These are phyloP conservation scores for Teunomyces lycoperdinae DNA, from an alignment of 805 yeast genomes.

Conservation along the genomic window DNA sequence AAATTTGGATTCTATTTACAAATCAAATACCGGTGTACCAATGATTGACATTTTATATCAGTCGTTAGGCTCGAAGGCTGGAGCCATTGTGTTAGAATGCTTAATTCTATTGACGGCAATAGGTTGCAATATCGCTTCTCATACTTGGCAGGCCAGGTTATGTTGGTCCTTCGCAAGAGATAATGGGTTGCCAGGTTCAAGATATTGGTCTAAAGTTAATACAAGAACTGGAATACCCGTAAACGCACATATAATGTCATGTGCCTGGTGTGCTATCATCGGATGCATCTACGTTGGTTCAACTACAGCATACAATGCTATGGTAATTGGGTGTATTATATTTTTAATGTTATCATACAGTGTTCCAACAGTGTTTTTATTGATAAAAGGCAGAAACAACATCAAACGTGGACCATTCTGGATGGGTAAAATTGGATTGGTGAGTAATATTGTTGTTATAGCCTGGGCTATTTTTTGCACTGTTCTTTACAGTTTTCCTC, in stretches of 20 bases:
- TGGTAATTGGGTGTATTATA: conserved; percentile 59
- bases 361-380: conserved; percentile 50
- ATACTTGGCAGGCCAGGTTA: conserved; percentile 67
- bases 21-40: conserved; percentile 58
- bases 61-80: conserved; percentile 49
- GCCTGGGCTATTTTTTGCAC: conserved; percentile 59
- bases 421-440: conserved; percentile 53
- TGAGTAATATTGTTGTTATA: conserved; percentile 49
- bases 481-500: conserved; percentile 64
- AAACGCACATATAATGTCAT: conserved; percentile 56
- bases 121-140: conserved; percentile 58
- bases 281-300: conserved; percentile 67
- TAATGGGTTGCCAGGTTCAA: conserved; percentile 57
- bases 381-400: conserved; percentile 48
- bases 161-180: conserved; percentile 71
- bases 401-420: conserved; percentile 67
- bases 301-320: conserved; percentile 63
- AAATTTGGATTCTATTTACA: conserved; percentile 47
- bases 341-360: conserved; percentile 57
- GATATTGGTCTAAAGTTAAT: conserved; percentile 48
- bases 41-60: conserved; percentile 62
- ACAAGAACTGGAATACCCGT: conserved; percentile 52
- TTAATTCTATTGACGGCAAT: conserved; percentile 52
- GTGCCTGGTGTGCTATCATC: conserved; percentile 49
- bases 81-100: conserved; percentile 51